Evolutionary conservation across 306 rosid species (phyloP), one percentile per base, ranked within the genome.

Genomic region (Cicer judaicum): DNA sequence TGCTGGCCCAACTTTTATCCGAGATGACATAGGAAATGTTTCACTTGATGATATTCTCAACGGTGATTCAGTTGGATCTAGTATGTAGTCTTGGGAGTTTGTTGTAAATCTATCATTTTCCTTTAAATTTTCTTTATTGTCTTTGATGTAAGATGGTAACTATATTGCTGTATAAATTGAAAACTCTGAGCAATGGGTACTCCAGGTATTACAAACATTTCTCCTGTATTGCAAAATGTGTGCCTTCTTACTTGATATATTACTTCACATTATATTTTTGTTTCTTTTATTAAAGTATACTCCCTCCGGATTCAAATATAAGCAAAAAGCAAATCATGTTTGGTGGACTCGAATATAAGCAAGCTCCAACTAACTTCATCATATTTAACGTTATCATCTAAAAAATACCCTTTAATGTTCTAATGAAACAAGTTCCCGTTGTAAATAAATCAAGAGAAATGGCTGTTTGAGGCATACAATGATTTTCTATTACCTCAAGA

Each of bases 11-110:
- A 70, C 87, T 49, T 85, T 91, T 57, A 88, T 94, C 82, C 90
- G 96, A 72, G 87, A 85, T 79, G 90, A 88, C 70, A 94, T 94
- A 77, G 97, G 96, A 85, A 85, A 75, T 79, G 68, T 94, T 87
- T 90, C 98, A 41, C 89, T 94, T 60, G 86, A 83, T 76, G 98
- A 94, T 76, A 90, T 94, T 87, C 91, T 91, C 85, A 83, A 74
- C 56, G 97, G 96, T 73, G 97, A 86, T 81, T 86, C 93, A 71
- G 88, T 84, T 80, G 83, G 90, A 91, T 84, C 79, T 90, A 90
- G 98, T 94, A 91, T 87, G 93, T 94, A 83, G 96, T 83, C 77
- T 80, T 81, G 90, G 85, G 91, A 75, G 79, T 85, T 84, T 70
- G 72, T 74, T 84, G 85, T 85, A 86, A 84, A 77, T 84, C 81